Conservation (phyloP, 2,329 filamentous ascomycete species). For the Cercospora zeina region DNA sequence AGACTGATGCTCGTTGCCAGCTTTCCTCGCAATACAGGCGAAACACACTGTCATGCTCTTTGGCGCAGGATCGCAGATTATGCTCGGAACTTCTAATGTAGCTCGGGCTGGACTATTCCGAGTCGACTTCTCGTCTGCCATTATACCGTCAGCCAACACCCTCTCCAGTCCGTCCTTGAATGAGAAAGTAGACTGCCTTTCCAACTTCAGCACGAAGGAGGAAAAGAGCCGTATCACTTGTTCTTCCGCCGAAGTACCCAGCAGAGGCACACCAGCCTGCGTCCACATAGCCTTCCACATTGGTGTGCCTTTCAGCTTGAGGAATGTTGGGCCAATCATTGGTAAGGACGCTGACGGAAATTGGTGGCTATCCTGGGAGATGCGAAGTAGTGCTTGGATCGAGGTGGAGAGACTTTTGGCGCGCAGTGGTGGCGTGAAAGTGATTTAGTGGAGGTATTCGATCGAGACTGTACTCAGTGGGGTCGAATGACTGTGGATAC, state of each 20-base stretch:
- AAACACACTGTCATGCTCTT: constrained; percentile 6
- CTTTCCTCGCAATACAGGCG: not conserved
- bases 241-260: not conserved
- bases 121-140: constrained; percentile 6
- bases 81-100: not conserved
- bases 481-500: too few species aligned
- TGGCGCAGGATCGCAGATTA: constrained; percentile 5
- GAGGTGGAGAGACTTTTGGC: constrained; percentile 7
- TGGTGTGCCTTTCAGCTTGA: not conserved
- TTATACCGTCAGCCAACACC: not conserved
- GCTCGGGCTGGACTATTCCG: not conserved
- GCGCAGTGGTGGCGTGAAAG: not conserved
- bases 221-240: not conserved
- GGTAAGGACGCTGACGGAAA: constrained; percentile 9
- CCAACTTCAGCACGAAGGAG: not conserved
- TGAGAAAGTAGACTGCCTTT: too few species aligned
- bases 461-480: too few species aligned
- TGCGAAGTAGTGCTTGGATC: constrained; percentile 9
- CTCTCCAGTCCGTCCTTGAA: too few species aligned
- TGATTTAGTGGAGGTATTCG: not conserved
- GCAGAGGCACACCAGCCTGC: constrained; percentile 2
- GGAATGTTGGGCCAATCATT: constrained; percentile 9
- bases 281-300: not conserved
- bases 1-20: not conserved
- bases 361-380: constrained; percentile 12